Conservation (phyloP, 2,329 filamentous ascomycete genomes). For the Fonsecaea multimorphosa region DNA sequence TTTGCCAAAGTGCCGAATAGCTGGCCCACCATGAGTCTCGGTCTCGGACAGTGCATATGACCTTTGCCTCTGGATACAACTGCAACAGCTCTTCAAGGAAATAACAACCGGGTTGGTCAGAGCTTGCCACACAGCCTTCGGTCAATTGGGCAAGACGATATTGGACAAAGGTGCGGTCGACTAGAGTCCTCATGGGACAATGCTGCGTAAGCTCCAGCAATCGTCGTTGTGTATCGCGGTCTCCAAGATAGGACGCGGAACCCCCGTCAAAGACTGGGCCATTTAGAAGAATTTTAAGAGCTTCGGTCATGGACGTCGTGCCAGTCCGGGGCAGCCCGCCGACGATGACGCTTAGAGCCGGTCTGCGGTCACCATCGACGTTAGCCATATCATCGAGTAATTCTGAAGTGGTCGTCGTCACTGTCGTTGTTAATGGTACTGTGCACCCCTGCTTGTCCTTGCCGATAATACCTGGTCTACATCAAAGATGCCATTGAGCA, state of each 20-base stretch:
- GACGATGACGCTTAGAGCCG: constrained; percentile 10
- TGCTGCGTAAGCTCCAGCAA: constrained; percentile 16
- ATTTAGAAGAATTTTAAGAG: constrained; percentile 12
- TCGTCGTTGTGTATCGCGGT: constrained; percentile 6
- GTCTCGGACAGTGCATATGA: constrained; percentile 13
- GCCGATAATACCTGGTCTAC: not conserved
- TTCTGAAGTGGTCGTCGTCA: not conserved
- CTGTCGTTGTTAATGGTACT: not conserved
- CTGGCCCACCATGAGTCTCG: constrained; percentile 17
- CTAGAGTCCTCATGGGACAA: constrained; percentile 14
- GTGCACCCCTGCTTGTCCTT: not conserved
- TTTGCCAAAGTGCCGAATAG: constrained; percentile 14
- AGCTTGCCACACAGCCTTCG: constrained; percentile 12
- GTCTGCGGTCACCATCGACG: not conserved
- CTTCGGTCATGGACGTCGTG: constrained; percentile 17
- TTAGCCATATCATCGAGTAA: not conserved
- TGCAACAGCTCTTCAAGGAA: constrained; percentile 17
- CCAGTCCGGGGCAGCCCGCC: constrained; percentile 17
- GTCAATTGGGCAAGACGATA: constrained; percentile 14
- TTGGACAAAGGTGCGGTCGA: constrained; percentile 13
- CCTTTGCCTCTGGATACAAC: constrained; percentile 15
- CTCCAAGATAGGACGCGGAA: not conserved
- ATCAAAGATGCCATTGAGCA: not conserved
- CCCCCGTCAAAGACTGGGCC: constrained; percentile 16
- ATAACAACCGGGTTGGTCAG: constrained; percentile 15